phyloP scores from a whole-genome alignment of 176 grass and related monocot species.

The Chrysopogon serrulatus region DNA sequence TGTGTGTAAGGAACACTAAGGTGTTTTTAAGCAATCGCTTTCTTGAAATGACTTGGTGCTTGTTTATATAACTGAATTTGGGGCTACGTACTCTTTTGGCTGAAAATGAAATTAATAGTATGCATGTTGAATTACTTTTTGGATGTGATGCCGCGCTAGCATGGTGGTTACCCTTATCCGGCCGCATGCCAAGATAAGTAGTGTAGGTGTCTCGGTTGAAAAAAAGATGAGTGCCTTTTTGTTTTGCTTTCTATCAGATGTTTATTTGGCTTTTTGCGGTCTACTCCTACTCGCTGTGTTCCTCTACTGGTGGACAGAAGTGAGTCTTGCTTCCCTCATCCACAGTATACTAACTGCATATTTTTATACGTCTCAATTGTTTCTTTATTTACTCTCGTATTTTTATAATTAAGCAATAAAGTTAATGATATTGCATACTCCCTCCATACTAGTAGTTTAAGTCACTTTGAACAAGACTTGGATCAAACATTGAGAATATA shows the following conservation, averaged over 20 bases:
- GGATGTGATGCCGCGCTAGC: conserved; percentile 1
- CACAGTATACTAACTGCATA: conserved; percentile 2
- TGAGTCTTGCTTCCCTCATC: background rate
- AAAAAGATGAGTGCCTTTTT: background rate
- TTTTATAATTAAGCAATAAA: background rate
- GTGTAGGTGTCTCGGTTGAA: background rate
- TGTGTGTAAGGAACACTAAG: background rate
- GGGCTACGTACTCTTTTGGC: background rate
- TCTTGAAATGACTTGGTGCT: background rate
- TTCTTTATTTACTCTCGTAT: background rate
- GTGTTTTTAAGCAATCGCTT: background rate
- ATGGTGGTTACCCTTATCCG: background rate
- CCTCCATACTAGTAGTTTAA: too few species aligned
- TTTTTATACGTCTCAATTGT: background rate
- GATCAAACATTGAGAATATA: too few species aligned
- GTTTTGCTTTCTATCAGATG: background rate
- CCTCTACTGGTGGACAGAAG: conserved; percentile 19
- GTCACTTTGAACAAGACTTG: too few species aligned
- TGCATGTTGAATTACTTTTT: background rate
- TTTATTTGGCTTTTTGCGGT: conserved; percentile 8
- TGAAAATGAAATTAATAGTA: conserved; percentile 1
- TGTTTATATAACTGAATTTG: background rate
- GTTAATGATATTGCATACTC: background rate
- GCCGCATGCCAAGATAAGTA: conserved; percentile 3
- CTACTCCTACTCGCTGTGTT: background rate